Percentiles rank a stretch among this genome's conserved stretches.
phyloP scores from a whole-genome alignment of 2,329 filamentous ascomycete genomes.

The Aspergillus sp. region DNA sequence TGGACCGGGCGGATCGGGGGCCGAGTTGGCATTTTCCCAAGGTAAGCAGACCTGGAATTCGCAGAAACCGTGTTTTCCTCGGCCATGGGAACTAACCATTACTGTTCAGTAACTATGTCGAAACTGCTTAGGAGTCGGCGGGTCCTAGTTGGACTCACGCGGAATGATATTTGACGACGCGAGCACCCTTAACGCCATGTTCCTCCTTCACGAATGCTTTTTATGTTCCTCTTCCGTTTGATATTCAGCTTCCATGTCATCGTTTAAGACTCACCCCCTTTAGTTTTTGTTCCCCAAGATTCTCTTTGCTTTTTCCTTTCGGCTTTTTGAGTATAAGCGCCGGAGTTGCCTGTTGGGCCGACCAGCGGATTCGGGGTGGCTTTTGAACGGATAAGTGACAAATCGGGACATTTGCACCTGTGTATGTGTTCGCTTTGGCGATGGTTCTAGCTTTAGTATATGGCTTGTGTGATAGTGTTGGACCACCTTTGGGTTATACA shows the following conservation, averaged over 20 bases:
- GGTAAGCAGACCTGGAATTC: constrained; percentile 48
- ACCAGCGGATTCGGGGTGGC: not conserved
- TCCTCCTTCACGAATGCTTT: not conserved
- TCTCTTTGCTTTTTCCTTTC: not conserved
- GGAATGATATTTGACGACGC: constrained; percentile 28
- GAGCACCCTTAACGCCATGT: not conserved
- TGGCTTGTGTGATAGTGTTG: not conserved
- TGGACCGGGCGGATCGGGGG: constrained; percentile 91
- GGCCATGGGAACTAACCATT: constrained; percentile 14
- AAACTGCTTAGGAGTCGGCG: constrained; percentile 29
- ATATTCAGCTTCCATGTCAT: not conserved
- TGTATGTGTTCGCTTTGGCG: not conserved
- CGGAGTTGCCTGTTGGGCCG: not conserved
- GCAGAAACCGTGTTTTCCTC: not conserved
- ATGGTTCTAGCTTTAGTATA: not conserved
- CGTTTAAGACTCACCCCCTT: not conserved
- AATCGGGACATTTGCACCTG: not conserved
- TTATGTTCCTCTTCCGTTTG: constrained; percentile 6
- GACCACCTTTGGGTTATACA: not conserved
- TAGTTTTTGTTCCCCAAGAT: not conserved
- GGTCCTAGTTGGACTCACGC: constrained; percentile 21
- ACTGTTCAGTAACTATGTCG: constrained; percentile 39
- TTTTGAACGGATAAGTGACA: not conserved
- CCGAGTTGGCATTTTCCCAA: constrained; percentile 89
- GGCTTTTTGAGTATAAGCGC: not conserved